phyloP scores from a whole-genome alignment of 2,329 filamentous ascomycete species.

The Penicillium frequentans region DNA sequence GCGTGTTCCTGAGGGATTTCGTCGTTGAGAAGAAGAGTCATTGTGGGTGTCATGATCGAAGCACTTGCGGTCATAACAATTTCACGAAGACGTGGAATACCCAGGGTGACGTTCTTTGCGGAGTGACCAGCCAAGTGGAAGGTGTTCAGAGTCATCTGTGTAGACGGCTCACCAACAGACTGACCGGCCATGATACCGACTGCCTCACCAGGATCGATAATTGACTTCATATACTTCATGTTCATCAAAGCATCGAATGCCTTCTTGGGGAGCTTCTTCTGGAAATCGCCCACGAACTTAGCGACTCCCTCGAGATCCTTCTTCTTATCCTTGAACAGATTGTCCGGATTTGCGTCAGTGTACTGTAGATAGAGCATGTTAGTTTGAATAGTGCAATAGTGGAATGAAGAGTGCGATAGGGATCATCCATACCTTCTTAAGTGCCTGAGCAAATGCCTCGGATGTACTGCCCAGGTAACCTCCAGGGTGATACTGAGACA shows the following conservation, averaged over 20 bases:
- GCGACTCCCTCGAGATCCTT: slow-evolving; percentile 30
- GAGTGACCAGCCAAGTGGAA: slow-evolving; percentile 99
- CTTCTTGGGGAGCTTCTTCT: slow-evolving; percentile 60
- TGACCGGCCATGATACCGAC: slow-evolving; percentile 96
- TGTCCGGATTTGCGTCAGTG: slow-evolving; percentile 70
- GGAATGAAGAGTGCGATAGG: background rate
- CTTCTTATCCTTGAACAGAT: slow-evolving; percentile 61
- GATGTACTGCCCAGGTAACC: slow-evolving; percentile 83
- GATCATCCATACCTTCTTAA: slow-evolving; percentile 56
- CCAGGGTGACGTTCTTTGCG: slow-evolving; percentile 96
- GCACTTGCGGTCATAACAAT: slow-evolving; percentile 96
- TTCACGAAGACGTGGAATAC: slow-evolving; percentile 95
- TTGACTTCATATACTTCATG: slow-evolving; percentile 87
- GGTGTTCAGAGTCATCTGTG: slow-evolving; percentile 98
- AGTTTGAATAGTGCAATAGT: slow-evolving; percentile 13
- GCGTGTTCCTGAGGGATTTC: slow-evolving; percentile 69
- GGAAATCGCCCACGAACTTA: slow-evolving; percentile 38
- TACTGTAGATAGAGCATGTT: slow-evolving; percentile 52
- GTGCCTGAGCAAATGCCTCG: slow-evolving; percentile 74
- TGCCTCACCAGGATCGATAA: slow-evolving; percentile 93
- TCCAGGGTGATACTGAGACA: slow-evolving; percentile 71
- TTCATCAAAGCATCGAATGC: slow-evolving; percentile 82
- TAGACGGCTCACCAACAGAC: slow-evolving; percentile 94
- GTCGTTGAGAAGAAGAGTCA: slow-evolving; percentile 71
- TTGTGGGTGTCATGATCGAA: slow-evolving; percentile 78